Conservation (phyloP, 768 basidiomycete genomes). For the Hygrocybe punicea region DNA sequence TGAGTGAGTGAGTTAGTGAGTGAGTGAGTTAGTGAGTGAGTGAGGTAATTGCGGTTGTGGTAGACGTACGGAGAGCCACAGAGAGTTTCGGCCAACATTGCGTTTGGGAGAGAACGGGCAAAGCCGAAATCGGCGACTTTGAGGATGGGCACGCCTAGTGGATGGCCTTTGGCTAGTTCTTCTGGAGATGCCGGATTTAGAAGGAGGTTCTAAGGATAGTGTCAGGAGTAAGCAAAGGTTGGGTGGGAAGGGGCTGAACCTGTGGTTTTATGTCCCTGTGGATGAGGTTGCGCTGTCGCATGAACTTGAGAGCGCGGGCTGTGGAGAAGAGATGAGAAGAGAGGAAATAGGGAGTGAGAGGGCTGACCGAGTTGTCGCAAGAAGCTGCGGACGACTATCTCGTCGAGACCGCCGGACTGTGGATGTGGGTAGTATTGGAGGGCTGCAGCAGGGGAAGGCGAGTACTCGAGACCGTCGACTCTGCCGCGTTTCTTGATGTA, state of each 20-base stretch:
- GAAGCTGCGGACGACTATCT: conserved; percentile 88
- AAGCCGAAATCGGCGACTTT: conserved; percentile 99
- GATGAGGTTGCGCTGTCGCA: conserved; percentile 83
- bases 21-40: too few relatives aligned
- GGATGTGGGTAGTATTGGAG: conserved; percentile 90
- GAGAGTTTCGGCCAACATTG: conserved; percentile 95
- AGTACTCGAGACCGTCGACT: conserved; percentile 83
- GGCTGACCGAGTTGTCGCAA: conserved; percentile 79
- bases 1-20: neutral
- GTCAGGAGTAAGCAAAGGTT: neutral
- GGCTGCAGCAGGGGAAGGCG: conserved; percentile 63
- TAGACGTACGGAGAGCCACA: conserved; percentile 92
- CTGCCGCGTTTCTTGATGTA: conserved; percentile 98
- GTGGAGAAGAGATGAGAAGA: neutral
- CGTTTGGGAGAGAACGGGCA: conserved; percentile 84
- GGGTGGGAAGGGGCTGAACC: conserved; percentile 35
- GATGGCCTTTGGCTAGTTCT: conserved; percentile 84
- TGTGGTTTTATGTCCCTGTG: conserved; percentile 98
- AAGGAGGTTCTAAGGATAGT: conserved; percentile 71
- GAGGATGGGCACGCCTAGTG: conserved; percentile 87
- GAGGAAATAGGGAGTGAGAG: neutral
- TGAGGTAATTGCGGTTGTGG: too few relatives aligned
- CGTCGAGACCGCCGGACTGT: conserved; percentile 82
- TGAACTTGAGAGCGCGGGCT: conserved; percentile 93
- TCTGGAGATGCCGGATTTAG: conserved; percentile 76